These are phyloP conservation scores for Myotisia sp. DNA, from an alignment of 2,329 filamentous ascomycete species.

Conservation along the genomic window DNA sequence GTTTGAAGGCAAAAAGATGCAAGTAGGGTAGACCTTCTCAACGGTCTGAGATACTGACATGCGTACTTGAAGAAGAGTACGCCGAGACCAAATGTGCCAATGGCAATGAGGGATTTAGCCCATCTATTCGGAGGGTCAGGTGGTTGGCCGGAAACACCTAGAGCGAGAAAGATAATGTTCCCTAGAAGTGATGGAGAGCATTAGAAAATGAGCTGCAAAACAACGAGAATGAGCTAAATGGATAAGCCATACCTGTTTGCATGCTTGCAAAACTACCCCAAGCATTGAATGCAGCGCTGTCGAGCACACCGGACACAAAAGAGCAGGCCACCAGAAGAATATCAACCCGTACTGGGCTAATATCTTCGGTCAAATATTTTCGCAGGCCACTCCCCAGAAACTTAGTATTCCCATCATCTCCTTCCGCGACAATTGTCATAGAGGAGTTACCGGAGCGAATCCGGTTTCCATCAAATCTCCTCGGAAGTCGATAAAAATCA, in stretches of 20 bases:
- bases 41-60: conserved; percentile 20
- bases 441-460: conserved; percentile 10
- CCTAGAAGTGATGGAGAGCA: conserved; percentile 17
- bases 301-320: conserved; percentile 12
- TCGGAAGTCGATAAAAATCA: background rate
- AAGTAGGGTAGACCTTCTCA: conserved; percentile 26
- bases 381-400: background rate
- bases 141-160: conserved; percentile 30
- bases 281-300: conserved; percentile 12
- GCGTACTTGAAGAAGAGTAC: conserved; percentile 28
- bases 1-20: conserved; percentile 29
- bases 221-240: background rate
- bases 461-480: conserved; percentile 1
- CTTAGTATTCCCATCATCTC: conserved; percentile 1
- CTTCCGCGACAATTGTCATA: conserved; percentile 10
- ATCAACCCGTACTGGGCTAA: conserved; percentile 8
- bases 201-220: too few relatives aligned
- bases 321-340: conserved; percentile 11
- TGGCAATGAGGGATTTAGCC: conserved; percentile 30
- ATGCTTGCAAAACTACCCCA: conserved; percentile 14
- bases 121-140: conserved; percentile 26
- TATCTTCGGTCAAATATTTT: conserved; percentile 10
- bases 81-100: conserved; percentile 25
- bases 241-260: conserved; percentile 10
- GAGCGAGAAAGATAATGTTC: conserved; percentile 31